Conservation (phyloP, 768 basidiomycete genomes). For the Candolleomyces eurysporus region DNA sequence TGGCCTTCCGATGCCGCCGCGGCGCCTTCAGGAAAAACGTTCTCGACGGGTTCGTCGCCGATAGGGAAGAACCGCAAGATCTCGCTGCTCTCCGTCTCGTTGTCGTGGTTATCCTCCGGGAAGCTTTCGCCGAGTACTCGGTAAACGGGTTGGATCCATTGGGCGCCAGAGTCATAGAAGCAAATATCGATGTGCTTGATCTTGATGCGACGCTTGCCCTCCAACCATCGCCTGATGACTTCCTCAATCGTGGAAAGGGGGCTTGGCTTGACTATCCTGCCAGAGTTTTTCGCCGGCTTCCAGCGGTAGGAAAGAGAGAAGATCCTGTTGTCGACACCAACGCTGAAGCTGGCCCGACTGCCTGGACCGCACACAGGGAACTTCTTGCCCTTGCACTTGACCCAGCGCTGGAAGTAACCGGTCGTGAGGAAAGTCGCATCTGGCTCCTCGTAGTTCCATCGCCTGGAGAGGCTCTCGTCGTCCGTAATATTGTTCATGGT, state of each 20-base stretch:
- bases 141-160: conserved; percentile 9
- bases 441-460: not conserved
- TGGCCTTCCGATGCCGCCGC: not conserved
- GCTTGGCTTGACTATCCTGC: not conserved
- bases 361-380: conserved; percentile 9
- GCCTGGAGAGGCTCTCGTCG: not conserved
- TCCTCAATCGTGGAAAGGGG: not conserved
- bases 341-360: conserved; percentile 1
- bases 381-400: not conserved
- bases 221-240: not conserved
- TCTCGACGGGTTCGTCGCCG: not conserved
- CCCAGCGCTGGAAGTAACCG: not conserved
- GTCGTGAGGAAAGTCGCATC: conserved; percentile 1
- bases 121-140: not conserved
- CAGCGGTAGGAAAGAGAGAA: conserved; percentile 2
- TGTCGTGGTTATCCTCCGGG: not conserved
- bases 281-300: conserved; percentile 1
- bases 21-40: not conserved
- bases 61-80: not conserved
- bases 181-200: conserved; percentile 7
- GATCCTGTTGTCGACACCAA: not conserved
- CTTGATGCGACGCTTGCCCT: not conserved
- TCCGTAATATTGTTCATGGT: not conserved
- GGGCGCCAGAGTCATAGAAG: conserved; percentile 6
- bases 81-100: not conserved